Percentiles rank a stretch among this genome's conserved stretches.
phyloP scores from a whole-genome alignment of 192 early-diverging fungal species.

The Coemansia sp. region DNA sequence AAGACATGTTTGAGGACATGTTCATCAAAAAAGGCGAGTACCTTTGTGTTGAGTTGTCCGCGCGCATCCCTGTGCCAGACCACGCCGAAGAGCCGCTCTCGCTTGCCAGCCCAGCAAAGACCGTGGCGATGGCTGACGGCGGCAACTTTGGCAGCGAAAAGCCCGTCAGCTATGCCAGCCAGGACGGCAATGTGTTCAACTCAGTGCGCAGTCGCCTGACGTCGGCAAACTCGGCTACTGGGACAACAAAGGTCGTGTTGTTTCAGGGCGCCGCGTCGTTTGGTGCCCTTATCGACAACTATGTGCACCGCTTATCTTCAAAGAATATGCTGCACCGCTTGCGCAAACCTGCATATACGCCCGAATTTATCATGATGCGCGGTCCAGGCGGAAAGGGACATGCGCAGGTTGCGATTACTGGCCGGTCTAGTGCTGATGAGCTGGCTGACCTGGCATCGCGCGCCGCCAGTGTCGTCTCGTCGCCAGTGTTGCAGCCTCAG shows the following conservation, averaged over 20 bases:
- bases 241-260: conserved; percentile 69
- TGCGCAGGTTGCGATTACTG: conserved; percentile 71
- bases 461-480: conserved; percentile 37
- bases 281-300: conserved; percentile 80
- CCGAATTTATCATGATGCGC: conserved; percentile 95
- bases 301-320: conserved; percentile 70
- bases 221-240: conserved; percentile 55
- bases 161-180: conserved; percentile 48
- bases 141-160: conserved; percentile 30
- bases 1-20: conserved; percentile 87
- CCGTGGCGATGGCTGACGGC: conserved; percentile 18
- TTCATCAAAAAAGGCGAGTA: conserved; percentile 84
- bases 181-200: conserved; percentile 43
- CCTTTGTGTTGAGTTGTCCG: conserved; percentile 87
- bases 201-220: conserved; percentile 56
- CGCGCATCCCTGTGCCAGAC: conserved; percentile 65
- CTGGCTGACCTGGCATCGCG: conserved; percentile 36
- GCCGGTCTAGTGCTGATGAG: conserved; percentile 42
- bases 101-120: conserved; percentile 16
- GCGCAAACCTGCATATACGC: conserved; percentile 67
- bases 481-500: conserved; percentile 54
- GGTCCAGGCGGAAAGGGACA: conserved; percentile 89
- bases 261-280: conserved; percentile 95
- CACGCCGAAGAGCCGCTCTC: conserved; percentile 39
- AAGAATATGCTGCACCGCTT: conserved; percentile 66